Conservation (phyloP, 192 early-diverging fungal genomes). For the Gamsiella multidivaricata region DNA sequence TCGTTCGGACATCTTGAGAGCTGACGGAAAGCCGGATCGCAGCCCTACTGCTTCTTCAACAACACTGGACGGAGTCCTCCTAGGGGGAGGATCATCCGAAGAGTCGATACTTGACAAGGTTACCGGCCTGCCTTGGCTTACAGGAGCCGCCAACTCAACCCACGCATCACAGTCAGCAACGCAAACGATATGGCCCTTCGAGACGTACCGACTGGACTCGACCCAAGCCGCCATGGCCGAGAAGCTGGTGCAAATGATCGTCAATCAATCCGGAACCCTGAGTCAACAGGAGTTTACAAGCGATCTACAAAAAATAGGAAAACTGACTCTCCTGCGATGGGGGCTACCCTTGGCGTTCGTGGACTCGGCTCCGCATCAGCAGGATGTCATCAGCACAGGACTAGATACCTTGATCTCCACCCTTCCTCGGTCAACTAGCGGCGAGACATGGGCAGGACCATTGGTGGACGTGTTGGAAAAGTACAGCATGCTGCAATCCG, state of each 20-base stretch:
- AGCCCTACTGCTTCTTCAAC: background rate
- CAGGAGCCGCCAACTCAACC: background rate
- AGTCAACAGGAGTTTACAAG: constrained; percentile 9
- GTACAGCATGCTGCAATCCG: background rate
- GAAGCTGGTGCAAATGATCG: background rate
- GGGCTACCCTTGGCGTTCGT: constrained; percentile 18
- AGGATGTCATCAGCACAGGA: constrained; percentile 36
- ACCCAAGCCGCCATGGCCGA: background rate
- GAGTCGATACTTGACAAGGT: too few species aligned
- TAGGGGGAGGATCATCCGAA: background rate
- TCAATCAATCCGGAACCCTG: background rate
- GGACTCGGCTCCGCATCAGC: constrained; percentile 17
- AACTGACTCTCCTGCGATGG: constrained; percentile 1
- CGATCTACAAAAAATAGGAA: constrained; percentile 17
- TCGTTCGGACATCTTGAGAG: constrained; percentile 6
- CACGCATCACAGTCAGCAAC: background rate
- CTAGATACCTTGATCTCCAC: constrained; percentile 15
- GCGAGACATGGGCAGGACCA: background rate
- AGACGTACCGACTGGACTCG: background rate
- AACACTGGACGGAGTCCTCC: constrained; percentile 11
- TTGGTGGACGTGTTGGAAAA: constrained; percentile 1
- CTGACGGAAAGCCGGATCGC: background rate
- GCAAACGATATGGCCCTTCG: background rate
- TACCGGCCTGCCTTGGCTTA: background rate
- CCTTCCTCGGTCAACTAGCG: background rate